These are phyloP conservation scores for Ogataea pignaliae DNA, from an alignment of 805 yeast genomes.

Conservation along the genomic window DNA sequence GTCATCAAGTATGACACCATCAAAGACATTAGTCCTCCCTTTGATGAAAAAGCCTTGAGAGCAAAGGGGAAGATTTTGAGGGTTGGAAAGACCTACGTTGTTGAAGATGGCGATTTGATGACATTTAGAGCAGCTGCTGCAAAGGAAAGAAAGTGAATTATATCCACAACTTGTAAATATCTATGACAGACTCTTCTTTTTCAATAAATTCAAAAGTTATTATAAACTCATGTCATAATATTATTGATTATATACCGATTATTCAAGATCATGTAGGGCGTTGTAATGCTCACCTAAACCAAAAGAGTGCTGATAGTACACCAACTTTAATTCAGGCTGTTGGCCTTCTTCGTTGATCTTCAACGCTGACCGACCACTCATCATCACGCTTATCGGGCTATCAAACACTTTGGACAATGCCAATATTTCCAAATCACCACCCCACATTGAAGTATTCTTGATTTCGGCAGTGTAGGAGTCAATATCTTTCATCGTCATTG, in stretches of 20 bases:
- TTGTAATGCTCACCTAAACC: constrained; percentile 96
- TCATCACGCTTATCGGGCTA: constrained; percentile 70
- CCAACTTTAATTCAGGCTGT: constrained; percentile 58
- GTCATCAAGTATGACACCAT: constrained; percentile 83
- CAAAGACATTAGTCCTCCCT: constrained; percentile 51
- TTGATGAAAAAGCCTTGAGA: constrained; percentile 76
- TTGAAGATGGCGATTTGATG: constrained; percentile 91
- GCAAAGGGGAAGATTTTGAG: constrained; percentile 84
- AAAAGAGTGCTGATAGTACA: constrained; percentile 77
- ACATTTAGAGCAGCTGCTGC: constrained; percentile 84
- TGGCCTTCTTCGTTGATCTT: constrained; percentile 55
- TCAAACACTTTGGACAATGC: constrained; percentile 72
- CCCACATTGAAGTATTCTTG: constrained; percentile 87
- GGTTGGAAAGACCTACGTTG: constrained; percentile 93
- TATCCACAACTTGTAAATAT: constrained; percentile 1
- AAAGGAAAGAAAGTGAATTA: constrained; percentile 11
- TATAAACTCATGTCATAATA: no score
- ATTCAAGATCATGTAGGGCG: constrained; percentile 42
- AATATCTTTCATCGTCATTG: constrained; percentile 59
- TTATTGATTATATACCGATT: neutral
- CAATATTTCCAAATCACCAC: constrained; percentile 87
- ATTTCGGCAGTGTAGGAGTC: constrained; percentile 65
- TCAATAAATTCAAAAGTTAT: no score
- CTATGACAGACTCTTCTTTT: neutral
- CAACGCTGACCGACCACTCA: constrained; percentile 71